Percentiles rank a stretch among this genome's conserved stretches.
These are phyloP conservation scores for Tolypocladium paradoxum DNA, from an alignment of 2,329 filamentous ascomycete genomes.

Conservation along the genomic window DNA sequence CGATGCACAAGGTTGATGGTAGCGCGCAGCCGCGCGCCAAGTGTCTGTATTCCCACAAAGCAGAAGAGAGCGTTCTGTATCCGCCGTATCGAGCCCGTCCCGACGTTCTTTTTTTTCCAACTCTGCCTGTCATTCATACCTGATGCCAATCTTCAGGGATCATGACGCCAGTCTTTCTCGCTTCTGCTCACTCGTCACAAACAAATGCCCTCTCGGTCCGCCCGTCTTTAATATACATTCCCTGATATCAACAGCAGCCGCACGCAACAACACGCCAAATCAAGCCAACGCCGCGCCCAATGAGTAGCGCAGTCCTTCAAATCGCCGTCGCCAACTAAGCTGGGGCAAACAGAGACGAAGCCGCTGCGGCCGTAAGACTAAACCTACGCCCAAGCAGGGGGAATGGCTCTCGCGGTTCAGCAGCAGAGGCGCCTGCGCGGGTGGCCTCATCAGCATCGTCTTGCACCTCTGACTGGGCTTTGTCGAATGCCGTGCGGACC, in stretches of 20 bases:
- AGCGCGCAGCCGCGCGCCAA: neutral
- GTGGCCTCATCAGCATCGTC: constrained; percentile 20
- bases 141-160: neutral
- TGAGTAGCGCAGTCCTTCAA: neutral
- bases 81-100: neutral
- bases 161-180: neutral
- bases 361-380: neutral
- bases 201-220: neutral
- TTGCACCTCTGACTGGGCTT: constrained; percentile 24
- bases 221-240: neutral
- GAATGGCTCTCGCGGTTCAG: neutral
- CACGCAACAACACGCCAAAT: neutral
- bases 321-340: neutral
- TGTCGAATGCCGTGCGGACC: constrained; percentile 31
- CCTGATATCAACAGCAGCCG: neutral
- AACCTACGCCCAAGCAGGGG: neutral
- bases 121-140: neutral
- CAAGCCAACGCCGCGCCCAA: neutral
- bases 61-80: neutral
- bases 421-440: constrained; percentile 4
- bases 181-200: neutral
- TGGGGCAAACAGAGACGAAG: neutral
- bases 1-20: neutral
- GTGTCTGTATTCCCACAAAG: neutral
- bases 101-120: neutral